Evolutionary conservation across 2,329 filamentous ascomycete genomes (phyloP), one percentile per base, ranked within the genome.

Genomic region (Berkeleyomyces basicola): DNA sequence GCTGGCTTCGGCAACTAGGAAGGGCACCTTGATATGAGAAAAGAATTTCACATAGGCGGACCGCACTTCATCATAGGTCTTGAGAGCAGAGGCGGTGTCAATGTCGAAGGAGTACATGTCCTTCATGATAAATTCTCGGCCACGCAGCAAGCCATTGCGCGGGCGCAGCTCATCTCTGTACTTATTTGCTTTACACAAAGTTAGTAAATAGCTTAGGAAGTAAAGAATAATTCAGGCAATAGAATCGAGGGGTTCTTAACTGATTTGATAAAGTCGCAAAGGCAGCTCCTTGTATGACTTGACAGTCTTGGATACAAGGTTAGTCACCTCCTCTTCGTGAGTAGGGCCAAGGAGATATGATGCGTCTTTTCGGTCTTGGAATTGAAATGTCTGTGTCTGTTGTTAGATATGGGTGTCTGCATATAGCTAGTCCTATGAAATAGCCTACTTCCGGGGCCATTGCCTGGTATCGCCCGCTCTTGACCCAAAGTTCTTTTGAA

Each of bases 71-170:
- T 82, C 74, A 68, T 99, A 99, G 0, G 92, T 96, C 59, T 81
- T 74, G n/a, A 91, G 76, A 1, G 92, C 92, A n/a, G 81, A 75
- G 36, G 81, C 74, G 0, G 78, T 71, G 3, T 79, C 85, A 43
- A 79, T 75, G 70, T 99, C 93, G 70, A 99, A 99, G 0, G 91
- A 96, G 72, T 99, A 99, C 0, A 99, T 80, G 72, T 99, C 93
- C 73, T 99, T 99, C 93, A 99, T 99, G 68, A 90, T 75, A 69
- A 99, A 99, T 70, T 99, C 93, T 65, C 90, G 84, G 0, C 89
- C 87, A 7, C 93, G 84, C 7, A 99, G 77, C 1, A 99, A 78
- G 10, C 93, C 93, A 68, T 95, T 88, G 40, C 93, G 82, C 23
- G 93, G 93, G 36, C 93, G 82, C 63, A 86, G 81, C 73, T 99